Evolutionary conservation across 176 grass and related monocot species (phyloP).

Genomic region (Zoysia japonica): DNA sequence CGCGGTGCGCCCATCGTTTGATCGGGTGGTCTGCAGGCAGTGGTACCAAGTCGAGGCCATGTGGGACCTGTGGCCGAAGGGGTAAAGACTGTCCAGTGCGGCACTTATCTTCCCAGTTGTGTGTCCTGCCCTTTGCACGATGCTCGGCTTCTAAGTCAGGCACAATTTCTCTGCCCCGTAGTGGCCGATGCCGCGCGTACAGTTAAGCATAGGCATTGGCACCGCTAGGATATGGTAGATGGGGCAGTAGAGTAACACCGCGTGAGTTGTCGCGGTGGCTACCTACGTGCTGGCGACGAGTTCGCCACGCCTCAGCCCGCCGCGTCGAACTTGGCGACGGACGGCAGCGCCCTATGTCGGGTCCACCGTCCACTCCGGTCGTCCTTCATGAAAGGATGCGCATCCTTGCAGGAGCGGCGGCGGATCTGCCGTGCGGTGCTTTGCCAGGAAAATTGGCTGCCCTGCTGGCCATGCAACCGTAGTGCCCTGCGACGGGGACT

Average conservation of each 20-base stretch:
- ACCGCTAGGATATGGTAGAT: background rate
- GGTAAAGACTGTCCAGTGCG: background rate
- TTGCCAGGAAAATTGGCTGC: background rate
- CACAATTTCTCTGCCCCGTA: background rate
- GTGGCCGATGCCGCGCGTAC: background rate
- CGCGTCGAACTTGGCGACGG: background rate
- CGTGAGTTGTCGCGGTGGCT: conserved; percentile 33
- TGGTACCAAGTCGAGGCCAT: background rate
- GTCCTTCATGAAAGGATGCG: background rate
- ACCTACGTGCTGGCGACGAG: background rate
- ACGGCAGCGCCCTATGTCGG: background rate
- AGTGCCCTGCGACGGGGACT: background rate
- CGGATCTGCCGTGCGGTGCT: background rate
- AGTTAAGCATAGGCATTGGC: too few relatives aligned
- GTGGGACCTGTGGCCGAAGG: background rate
- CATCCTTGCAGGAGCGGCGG: background rate
- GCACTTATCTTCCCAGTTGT: background rate
- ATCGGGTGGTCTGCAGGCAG: background rate
- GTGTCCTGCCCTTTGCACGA: background rate
- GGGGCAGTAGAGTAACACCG: conserved; percentile 10
- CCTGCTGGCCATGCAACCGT: background rate
- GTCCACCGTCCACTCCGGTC: background rate
- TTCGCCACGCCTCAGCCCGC: background rate
- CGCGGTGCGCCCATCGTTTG: background rate
- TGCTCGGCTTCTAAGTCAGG: background rate